phyloP scores from a whole-genome alignment of 768 basidiomycete genomes.

The Leccinum variicolor region DNA sequence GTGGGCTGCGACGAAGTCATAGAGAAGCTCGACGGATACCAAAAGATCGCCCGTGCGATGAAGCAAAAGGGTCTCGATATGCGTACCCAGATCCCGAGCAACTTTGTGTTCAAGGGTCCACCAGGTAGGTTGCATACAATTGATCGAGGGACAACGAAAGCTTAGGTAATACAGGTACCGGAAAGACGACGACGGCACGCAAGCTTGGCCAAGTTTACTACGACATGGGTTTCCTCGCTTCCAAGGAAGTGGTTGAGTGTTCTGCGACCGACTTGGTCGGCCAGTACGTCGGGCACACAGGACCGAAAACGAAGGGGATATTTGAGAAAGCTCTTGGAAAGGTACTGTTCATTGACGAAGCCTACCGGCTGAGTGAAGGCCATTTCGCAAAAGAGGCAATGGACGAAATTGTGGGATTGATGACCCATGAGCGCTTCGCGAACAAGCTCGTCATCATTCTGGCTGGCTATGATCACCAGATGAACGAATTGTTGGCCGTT shows the following conservation, averaged over 20 bases:
- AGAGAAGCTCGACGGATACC: conserved; percentile 45
- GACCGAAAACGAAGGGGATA: conserved; percentile 57
- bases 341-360: conserved; percentile 73
- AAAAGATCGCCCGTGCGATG: conserved; percentile 45
- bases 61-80: conserved; percentile 42
- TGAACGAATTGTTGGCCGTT: conserved; percentile 55
- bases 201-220: conserved; percentile 65
- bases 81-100: conserved; percentile 52
- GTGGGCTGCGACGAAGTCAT: conserved; percentile 59
- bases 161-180: conserved; percentile 45
- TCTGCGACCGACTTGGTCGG: conserved; percentile 71
- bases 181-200: conserved; percentile 61
- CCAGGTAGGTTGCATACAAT: conserved; percentile 42
- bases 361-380: conserved; percentile 61
- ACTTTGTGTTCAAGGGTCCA: conserved; percentile 72
- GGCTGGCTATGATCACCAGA: conserved; percentile 69
- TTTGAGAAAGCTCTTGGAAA: conserved; percentile 66
- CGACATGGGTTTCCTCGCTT: conserved; percentile 59
- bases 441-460: conserved; percentile 65
- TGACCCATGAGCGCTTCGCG: conserved; percentile 58
- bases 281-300: conserved; percentile 70
- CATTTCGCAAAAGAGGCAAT: conserved; percentile 71
- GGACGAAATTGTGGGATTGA: conserved; percentile 65
- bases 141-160: background rate
- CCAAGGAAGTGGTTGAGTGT: conserved; percentile 57